Conservation (phyloP, 148 eudicot species). For the Chenopodium quinoa region DNA sequence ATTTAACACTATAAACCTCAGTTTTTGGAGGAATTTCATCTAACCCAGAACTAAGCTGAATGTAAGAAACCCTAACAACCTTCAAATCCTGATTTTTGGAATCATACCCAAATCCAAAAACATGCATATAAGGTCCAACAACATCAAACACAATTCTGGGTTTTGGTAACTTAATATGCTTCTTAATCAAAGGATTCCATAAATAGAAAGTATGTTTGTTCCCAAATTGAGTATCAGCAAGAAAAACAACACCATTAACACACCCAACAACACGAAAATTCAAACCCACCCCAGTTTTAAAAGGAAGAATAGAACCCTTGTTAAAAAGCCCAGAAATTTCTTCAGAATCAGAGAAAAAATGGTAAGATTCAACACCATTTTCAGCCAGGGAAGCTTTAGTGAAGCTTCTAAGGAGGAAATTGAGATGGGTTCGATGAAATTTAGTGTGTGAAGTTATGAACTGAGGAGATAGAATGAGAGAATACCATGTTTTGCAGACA, state of each 20-base stretch:
- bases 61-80: not conserved
- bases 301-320: not conserved
- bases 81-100: not conserved
- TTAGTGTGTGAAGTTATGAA: not conserved
- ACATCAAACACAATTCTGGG: not conserved
- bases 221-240: not conserved
- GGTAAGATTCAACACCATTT: not conserved
- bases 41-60: not conserved
- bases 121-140: not conserved
- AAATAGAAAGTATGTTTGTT: not conserved
- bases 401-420: not conserved
- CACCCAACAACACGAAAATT: not conserved
- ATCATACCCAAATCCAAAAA: slow-evolving; percentile 5
- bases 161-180: not conserved
- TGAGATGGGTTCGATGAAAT: not conserved
- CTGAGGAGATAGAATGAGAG: not conserved
- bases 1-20: not conserved
- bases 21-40: not conserved
- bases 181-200: slow-evolving; percentile 6
- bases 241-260: not conserved
- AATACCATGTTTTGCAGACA: slow-evolving; percentile 5
- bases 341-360: not conserved
- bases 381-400: not conserved
- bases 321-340: too few relatives aligned
- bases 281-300: not conserved